Evolutionary conservation across 257 asterid genomes (phyloP), one percentile per base, ranked within the genome.

Genomic region (Scutellaria barbata): DNA sequence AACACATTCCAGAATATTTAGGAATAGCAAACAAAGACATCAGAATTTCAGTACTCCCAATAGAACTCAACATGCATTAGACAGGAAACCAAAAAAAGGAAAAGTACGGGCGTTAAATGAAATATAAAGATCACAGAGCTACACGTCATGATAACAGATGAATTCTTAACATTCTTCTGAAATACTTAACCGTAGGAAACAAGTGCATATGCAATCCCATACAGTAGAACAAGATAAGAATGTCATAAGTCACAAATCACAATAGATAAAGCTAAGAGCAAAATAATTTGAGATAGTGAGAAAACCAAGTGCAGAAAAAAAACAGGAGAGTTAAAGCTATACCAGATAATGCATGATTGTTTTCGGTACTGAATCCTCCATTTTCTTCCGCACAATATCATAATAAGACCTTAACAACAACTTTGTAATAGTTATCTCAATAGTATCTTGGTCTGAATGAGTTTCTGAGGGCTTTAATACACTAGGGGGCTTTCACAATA

Each of bases 291-390:
- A 17, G 14, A 10, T 20, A 68, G 51, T 51, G 46, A 18, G 50
- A 25, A 39, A 61, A 48, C 30, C 45, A 67, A 7, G 16, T 5
- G 33, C 1, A 39, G 65, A 63, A 56, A 74, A 74, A 74, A 12
- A 33, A 30, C 59, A 40, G 66, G 56, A 60, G 52, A 51, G 63
- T 33, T 60, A 47, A 41, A 8, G 40, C 30, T 42, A 40, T 90
- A 92, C 98, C 98, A 92, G 86, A 78, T 88, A 88, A 82, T 92
- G 95, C 98, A 92, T 92, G 73, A 92, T 87, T 65, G 97, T 97
- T 83, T 92, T 92, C 10, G 98, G 97, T 39, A 90, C 83, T 65
- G 43, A 81, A 81, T 92, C 98, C 82, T 90, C 88, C 72, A 87
- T 71, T 73, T 83, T 90, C 82, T 87, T 92, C 71, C 98, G 84